Conservation (phyloP, 345 rosid genomes). For the Cardamine resedifolia region DNA sequence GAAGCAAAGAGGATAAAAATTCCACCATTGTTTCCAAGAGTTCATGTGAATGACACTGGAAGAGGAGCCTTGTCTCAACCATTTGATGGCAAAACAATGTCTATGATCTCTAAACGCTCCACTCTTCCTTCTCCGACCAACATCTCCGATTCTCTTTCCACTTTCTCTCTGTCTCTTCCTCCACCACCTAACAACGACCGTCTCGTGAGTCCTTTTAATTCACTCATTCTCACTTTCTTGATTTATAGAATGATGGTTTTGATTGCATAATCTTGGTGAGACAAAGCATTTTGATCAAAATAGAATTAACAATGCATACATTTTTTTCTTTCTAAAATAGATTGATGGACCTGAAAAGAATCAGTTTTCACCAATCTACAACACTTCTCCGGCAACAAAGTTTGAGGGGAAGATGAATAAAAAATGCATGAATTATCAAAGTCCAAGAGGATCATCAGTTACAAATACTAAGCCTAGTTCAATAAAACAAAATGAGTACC, state of each 20-base stretch:
- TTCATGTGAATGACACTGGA: conserved; percentile 36
- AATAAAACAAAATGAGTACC: conserved; percentile 39
- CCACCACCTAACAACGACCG: conserved; percentile 8
- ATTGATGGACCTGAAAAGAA: conserved; percentile 48
- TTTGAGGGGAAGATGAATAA: conserved; percentile 46
- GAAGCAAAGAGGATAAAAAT: conserved; percentile 36
- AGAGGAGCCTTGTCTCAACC: conserved; percentile 30
- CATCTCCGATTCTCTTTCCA: conserved; percentile 31
- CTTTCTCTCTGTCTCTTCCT: conserved; percentile 28
- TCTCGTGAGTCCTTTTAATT: conserved; percentile 19
- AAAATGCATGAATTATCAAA: conserved; percentile 28
- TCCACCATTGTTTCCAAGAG: conserved; percentile 40
- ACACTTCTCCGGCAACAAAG: conserved; percentile 25
- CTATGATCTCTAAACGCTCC: conserved; percentile 18
- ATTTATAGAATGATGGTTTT: conserved; percentile 7
- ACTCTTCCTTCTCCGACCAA: conserved; percentile 26
- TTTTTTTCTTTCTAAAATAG: conserved; percentile 37
- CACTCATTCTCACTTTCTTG: conserved; percentile 1
- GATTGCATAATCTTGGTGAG: background rate
- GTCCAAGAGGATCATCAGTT: conserved; percentile 36
- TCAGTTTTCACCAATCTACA: conserved; percentile 32
- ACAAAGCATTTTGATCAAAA: background rate
- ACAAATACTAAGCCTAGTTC: conserved; percentile 38
- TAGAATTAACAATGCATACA: background rate
- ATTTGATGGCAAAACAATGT: conserved; percentile 28